Conservation (phyloP, 805 yeast species). For the Pichia cabralensis region DNA sequence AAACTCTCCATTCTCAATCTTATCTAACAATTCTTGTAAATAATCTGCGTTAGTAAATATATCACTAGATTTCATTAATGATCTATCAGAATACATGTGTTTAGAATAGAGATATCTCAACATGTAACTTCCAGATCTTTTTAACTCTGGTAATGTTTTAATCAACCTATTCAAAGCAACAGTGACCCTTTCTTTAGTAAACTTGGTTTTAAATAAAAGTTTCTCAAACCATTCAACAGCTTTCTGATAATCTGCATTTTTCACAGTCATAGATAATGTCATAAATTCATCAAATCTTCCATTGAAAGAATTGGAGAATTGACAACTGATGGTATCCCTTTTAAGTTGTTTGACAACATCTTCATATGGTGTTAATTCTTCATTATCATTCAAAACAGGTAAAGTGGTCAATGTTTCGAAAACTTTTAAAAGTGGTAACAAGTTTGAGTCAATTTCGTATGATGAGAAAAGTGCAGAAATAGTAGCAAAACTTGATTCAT, state of each 20-base stretch:
- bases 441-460: constrained; percentile 35
- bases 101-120: constrained; percentile 45
- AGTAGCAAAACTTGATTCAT: constrained; percentile 68
- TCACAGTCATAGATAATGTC: constrained; percentile 51
- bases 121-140: constrained; percentile 56
- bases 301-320: constrained; percentile 46
- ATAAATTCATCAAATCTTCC: constrained; percentile 59
- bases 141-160: constrained; percentile 50
- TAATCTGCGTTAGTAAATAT: constrained; percentile 51
- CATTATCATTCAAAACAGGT: constrained; percentile 59
- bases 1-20: constrained; percentile 47
- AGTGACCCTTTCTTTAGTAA: constrained; percentile 63
- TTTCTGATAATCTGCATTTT: constrained; percentile 46
- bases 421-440: constrained; percentile 58
- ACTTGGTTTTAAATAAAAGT: constrained; percentile 53
- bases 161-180: constrained; percentile 54
- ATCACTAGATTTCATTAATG: constrained; percentile 60
- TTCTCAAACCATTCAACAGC: constrained; percentile 73
- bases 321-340: constrained; percentile 57
- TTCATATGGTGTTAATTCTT: constrained; percentile 53
- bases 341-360: constrained; percentile 67
- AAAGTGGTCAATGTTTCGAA: constrained; percentile 59
- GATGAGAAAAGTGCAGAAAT: constrained; percentile 54
- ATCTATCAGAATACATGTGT: constrained; percentile 42
- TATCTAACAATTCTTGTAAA: constrained; percentile 35